These are phyloP conservation scores for Batkoa obscura DNA, from an alignment of 371 early-diverging fungal species.

Conservation along the genomic window DNA sequence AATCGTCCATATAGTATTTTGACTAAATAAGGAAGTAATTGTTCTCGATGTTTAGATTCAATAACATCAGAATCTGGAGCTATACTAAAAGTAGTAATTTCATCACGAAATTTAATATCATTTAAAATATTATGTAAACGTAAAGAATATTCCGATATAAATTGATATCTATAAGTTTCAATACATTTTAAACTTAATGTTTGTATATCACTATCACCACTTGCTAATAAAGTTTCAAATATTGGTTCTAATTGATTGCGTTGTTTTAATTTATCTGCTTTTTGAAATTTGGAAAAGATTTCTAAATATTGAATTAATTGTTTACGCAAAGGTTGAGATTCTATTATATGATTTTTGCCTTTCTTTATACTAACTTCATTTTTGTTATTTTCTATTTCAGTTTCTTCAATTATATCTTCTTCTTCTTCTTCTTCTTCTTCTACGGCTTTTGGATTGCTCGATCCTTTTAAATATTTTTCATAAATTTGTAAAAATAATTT, in stretches of 20 bases:
- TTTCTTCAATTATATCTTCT: slow-evolving; percentile 14
- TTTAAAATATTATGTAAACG: slow-evolving; percentile 51
- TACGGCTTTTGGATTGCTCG: slow-evolving; percentile 17
- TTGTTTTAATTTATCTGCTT: slow-evolving; percentile 29
- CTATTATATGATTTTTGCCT: slow-evolving; percentile 18
- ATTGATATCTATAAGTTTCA: slow-evolving; percentile 49
- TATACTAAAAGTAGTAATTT: slow-evolving; percentile 50
- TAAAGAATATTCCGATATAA: slow-evolving; percentile 48
- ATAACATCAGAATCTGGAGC: slow-evolving; percentile 32
- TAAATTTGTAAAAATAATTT: slow-evolving; percentile 46
- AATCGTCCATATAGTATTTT: slow-evolving; percentile 82
- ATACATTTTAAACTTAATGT: slow-evolving; percentile 60
- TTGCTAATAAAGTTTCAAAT: slow-evolving; percentile 50
- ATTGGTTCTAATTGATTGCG: slow-evolving; percentile 28
- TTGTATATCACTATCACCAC: slow-evolving; percentile 65
- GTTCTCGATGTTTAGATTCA: slow-evolving; percentile 38
- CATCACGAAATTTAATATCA: slow-evolving; percentile 79
- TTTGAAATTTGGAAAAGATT: slow-evolving; percentile 53
- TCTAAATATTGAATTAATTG: slow-evolving; percentile 42
- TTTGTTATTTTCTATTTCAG: slow-evolving; percentile 16
- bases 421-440: not conserved
- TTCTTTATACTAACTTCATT: slow-evolving; percentile 12
- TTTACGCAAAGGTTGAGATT: slow-evolving; percentile 19
- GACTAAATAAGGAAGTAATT: slow-evolving; percentile 49
- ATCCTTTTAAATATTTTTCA: slow-evolving; percentile 26